Evolutionary conservation across 345 rosid species (phyloP).

Genomic region (Chamaenerion angustifolium): DNA sequence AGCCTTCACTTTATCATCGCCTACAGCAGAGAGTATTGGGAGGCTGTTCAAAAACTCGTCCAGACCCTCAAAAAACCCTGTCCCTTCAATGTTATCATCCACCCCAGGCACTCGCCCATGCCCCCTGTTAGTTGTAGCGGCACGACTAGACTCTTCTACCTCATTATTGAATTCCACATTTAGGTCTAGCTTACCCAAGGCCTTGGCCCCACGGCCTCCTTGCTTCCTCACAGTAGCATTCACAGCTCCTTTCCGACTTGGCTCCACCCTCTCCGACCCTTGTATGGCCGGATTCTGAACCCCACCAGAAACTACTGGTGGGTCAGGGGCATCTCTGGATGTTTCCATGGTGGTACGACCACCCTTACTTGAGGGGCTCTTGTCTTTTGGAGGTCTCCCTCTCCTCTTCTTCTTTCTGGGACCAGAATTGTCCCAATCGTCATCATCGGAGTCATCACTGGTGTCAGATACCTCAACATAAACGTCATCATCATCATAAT

Average conservation of each 20-base stretch:
- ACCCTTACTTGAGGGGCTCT: constrained; percentile 20
- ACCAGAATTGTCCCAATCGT: constrained; percentile 33
- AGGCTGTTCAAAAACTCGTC: constrained; percentile 87
- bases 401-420: constrained; percentile 24
- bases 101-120: constrained; percentile 37
- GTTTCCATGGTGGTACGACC: constrained; percentile 24
- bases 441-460: constrained; percentile 32
- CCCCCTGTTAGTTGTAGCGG: constrained; percentile 18
- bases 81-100: constrained; percentile 75
- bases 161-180: constrained; percentile 94
- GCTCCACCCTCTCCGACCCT: constrained; percentile 10
- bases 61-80: constrained; percentile 85
- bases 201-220: constrained; percentile 38
- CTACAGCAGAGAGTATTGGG: constrained; percentile 80
- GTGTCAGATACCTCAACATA: constrained; percentile 49
- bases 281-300: constrained; percentile 9
- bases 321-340: constrained; percentile 4
- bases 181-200: constrained; percentile 74
- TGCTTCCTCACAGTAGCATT: constrained; percentile 30
- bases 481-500: constrained; percentile 36
- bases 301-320: constrained; percentile 5
- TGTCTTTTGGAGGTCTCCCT: constrained; percentile 20
- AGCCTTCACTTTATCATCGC: constrained; percentile 76
- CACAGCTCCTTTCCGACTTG: constrained; percentile 15
- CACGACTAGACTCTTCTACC: constrained; percentile 47